Base-by-base conservation (phyloP, 345 rosid genomes). In the Physaria fendleri region DNA sequence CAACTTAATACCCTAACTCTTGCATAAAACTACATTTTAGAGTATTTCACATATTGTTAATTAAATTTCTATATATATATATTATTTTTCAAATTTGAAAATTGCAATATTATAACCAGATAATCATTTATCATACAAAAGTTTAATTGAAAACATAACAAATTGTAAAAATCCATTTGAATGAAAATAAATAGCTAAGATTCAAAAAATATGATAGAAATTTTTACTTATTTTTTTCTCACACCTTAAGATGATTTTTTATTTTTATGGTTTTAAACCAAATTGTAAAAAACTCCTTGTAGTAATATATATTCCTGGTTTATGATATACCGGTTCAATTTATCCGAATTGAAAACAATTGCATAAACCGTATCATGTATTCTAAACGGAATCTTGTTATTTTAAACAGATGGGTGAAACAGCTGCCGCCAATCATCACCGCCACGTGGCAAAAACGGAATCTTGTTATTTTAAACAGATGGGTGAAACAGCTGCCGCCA, bases 361-460 rank as follows among this genome's bases (percentile, higher is more conserved):
- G 20, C 15, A 14, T 24, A 2, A 17, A 28, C 27, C 13, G 57
- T 50, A 5, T 11, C 15, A 4, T 46, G 21, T 46, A n/a, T n/a
- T n/a, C n/a, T n/a, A n/a, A n/a, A n/a, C n/a, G n/a, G n/a, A n/a
- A n/a, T n/a, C n/a, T n/a, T n/a, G n/a, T n/a, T n/a, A n/a, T n/a
- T n/a, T n/a, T n/a, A n/a, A n/a, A 18, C 62, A 74, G 82, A 80
- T 78, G 85, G 82, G 73, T 72, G 79, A 76, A 63, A 77, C 64
- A 54, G 68, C 78, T 74, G 74, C 77, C 75, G 50, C 68, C 67
- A 74, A 39, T 45, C 49, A 65, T 68, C 70, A 73, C 38, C 69
- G 37, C 12, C 54, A 62, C 69, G 42, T 63, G 35, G 63, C 78
- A 43, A 39, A n/a, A n/a, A n/a, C n/a, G n/a, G n/a, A n/a, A n/a